phyloP scores from a whole-genome alignment of 2,329 filamentous ascomycete genomes.

The Aspergillus sojae region DNA sequence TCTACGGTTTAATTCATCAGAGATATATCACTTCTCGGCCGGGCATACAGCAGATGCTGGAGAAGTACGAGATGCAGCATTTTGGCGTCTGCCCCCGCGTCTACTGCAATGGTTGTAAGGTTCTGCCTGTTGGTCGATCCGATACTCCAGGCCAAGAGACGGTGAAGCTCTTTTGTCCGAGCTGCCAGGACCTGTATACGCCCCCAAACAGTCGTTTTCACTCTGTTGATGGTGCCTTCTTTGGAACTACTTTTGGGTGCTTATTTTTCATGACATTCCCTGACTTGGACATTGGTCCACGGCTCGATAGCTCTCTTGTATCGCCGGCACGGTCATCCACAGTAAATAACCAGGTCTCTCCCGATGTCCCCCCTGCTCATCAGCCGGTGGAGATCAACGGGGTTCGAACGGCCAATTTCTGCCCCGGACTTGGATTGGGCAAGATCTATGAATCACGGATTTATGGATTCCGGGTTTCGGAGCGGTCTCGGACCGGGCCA shows the following conservation, averaged over 20 bases:
- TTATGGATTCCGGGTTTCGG: constrained; percentile 93
- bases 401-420: constrained; percentile 82
- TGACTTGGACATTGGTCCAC: constrained; percentile 81
- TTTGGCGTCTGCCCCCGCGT: constrained; percentile 96
- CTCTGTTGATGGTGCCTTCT: constrained; percentile 96
- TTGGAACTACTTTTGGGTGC: constrained; percentile 94
- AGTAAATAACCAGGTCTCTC: constrained; percentile 29
- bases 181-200: constrained; percentile 94
- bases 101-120: constrained; percentile 85
- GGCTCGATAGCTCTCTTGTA: constrained; percentile 55
- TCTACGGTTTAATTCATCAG: constrained; percentile 97
- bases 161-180: constrained; percentile 97
- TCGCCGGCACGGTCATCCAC: constrained; percentile 35
- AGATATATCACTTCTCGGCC: constrained; percentile 95
- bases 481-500: constrained; percentile 84
- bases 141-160: constrained; percentile 96
- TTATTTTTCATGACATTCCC: constrained; percentile 99
- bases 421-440: constrained; percentile 77
- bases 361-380: constrained; percentile 41
- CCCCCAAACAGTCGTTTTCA: constrained; percentile 97
- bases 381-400: constrained; percentile 73
- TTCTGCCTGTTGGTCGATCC: constrained; percentile 88
- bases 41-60: constrained; percentile 98
- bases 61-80: constrained; percentile 96
- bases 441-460: constrained; percentile 94